Base-by-base conservation (phyloP, 345 rosid genomes). In the Syzygium grande region DNA sequence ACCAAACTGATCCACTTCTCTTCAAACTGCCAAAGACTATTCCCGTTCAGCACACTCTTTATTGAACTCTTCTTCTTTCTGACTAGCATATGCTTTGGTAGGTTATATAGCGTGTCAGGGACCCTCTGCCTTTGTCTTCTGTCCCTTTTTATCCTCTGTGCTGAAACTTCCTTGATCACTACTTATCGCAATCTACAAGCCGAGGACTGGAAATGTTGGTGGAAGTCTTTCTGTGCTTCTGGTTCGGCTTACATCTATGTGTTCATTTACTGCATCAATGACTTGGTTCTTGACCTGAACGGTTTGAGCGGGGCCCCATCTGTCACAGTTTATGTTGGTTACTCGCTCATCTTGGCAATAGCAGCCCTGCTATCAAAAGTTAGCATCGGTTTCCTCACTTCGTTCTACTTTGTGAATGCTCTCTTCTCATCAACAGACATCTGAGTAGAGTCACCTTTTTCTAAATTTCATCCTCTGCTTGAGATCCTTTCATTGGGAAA, bases 191-290 rank as follows among this genome's bases (percentile, higher is more conserved):
- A 73, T 49, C 87, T 85, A 41, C 52, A 68, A 22, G 89, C 17
- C 15, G 87, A 63, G 87, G 89, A 88, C 12, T 88, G 85, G 58
- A 38, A 55, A 46, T 88, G 87, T 87, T 85, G 87, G 87, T 85
- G 89, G 89, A 88, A 88, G 85, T 63, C 89, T n/a, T 88, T 78
- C 63, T 88, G 38, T 54, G 89, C 87, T 34, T 88, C 85, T 9
- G 61, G 89, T 34, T 88, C 83, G 3, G 85, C 43, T 54, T 51
- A 85, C 27, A 2, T 78, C 15, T 85, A 85, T 59, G 79, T 88
- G 16, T 88, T 88, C 80, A 87, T 56, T 21, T 85, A 88, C 85
- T 78, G 16, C 30, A 43, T 77, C 85, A 56, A 56, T 58, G 85
- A 85, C 87, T 79, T 88, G 78, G 55, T 88, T 25, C 77, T 21